Percentiles rank a stretch among this genome's conserved stretches.
phyloP scores from a whole-genome alignment of 257 asterid genomes.

The Fraxinus excelsior region DNA sequence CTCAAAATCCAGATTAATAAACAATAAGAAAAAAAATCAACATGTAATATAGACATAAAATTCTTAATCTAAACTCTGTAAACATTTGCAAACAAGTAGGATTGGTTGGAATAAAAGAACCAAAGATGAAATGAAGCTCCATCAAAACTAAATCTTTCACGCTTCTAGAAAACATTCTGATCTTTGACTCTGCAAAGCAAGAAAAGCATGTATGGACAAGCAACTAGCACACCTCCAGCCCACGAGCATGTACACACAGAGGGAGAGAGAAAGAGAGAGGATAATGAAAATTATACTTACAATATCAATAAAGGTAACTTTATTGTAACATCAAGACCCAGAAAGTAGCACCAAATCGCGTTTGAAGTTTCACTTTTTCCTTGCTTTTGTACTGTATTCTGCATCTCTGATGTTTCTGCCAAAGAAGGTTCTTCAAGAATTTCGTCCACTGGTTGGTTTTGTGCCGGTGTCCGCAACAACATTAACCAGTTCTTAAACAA shows the following conservation, averaged over 20 bases:
- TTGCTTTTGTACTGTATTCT: conserved; percentile 38
- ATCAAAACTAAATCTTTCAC: conserved; percentile 6
- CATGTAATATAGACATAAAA: not conserved
- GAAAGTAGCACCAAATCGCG: conserved; percentile 58
- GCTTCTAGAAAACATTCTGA: not conserved
- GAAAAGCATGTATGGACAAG: not conserved
- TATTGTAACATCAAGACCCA: conserved; percentile 69
- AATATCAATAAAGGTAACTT: conserved; percentile 67
- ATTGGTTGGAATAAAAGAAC: not conserved
- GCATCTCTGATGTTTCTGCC: conserved; percentile 41
- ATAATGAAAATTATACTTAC: conserved; percentile 50
- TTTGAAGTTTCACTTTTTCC: conserved; percentile 42
- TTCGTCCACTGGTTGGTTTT: conserved; percentile 40
- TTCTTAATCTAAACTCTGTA: conserved; percentile 11
- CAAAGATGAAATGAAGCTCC: conserved; percentile 7
- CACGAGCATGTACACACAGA: conserved; percentile 17
- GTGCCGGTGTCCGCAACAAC: conserved; percentile 55
- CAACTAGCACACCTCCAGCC: conserved; percentile 7
- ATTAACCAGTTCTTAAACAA: conserved; percentile 74
- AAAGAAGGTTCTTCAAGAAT: conserved; percentile 50
- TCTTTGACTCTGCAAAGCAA: not conserved
- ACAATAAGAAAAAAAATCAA: not conserved
- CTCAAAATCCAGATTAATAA: not conserved
- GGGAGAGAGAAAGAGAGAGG: not conserved
- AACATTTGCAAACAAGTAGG: conserved; percentile 1